These are phyloP conservation scores for Capsicum baccatum DNA, from an alignment of 257 asterid species.

Conservation along the genomic window DNA sequence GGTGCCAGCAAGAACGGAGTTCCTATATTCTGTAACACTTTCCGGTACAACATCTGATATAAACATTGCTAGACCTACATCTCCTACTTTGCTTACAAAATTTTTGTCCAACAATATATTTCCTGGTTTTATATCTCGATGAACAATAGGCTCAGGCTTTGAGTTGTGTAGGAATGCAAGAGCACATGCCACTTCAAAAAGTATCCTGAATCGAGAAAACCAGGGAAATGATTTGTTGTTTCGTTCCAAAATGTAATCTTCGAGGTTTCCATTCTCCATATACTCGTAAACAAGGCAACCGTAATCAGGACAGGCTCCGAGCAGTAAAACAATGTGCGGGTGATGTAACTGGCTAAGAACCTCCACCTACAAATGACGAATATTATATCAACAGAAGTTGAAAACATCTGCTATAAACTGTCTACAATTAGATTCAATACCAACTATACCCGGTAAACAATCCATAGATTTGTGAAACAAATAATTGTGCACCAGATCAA, in stretches of 20 bases:
- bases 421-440: background rate
- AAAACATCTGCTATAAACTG: background rate
- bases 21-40: conserved; percentile 67
- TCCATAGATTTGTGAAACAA: background rate
- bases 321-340: conserved; percentile 72
- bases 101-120: conserved; percentile 75
- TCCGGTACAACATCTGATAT: conserved; percentile 74
- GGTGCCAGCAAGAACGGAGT: conserved; percentile 83
- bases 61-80: conserved; percentile 84
- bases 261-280: conserved; percentile 86
- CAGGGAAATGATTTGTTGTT: conserved; percentile 64
- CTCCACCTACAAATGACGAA: conserved; percentile 63
- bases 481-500: background rate
- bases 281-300: conserved; percentile 82
- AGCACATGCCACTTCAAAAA: conserved; percentile 86
- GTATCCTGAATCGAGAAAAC: conserved; percentile 73
- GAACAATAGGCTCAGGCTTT: conserved; percentile 80
- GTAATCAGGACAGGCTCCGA: conserved; percentile 90
- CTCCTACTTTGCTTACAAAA: conserved; percentile 75
- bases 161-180: conserved; percentile 85
- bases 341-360: conserved; percentile 83
- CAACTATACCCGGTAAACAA: background rate
- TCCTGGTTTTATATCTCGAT: conserved; percentile 91
- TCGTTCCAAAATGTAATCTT: conserved; percentile 58
- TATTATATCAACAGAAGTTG: background rate